Evolutionary conservation across 352 stramenopile genomes (phyloP).

Genomic region (Pythium coloratum): DNA sequence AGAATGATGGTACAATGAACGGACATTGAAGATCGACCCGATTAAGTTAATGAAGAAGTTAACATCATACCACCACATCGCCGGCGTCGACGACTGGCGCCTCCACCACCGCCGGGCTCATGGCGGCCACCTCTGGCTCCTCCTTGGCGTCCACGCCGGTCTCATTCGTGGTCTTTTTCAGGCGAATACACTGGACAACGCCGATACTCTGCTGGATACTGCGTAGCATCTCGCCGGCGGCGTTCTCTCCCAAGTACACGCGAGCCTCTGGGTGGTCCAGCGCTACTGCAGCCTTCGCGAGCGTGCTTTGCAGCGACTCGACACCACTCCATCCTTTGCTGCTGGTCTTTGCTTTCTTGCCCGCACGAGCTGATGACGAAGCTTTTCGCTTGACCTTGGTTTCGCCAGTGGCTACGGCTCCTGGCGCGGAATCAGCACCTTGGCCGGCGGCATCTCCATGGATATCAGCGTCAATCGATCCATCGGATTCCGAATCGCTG

Average conservation of each 20-base stretch:
- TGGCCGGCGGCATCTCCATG: background rate
- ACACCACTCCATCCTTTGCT: conserved; percentile 20
- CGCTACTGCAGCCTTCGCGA: conserved; percentile 18
- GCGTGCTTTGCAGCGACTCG: conserved; percentile 26
- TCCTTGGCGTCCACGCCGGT: background rate
- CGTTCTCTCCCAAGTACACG: conserved; percentile 26
- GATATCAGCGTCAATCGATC: conserved; percentile 2
- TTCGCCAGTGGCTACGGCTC: background rate
- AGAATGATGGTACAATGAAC: background rate
- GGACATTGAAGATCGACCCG: background rate
- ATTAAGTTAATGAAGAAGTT: conserved; percentile 27
- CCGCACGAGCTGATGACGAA: background rate
- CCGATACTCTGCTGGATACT: conserved; percentile 35
- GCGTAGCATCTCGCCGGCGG: conserved; percentile 29
- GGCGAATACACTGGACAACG: conserved; percentile 31
- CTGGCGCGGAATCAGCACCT: background rate
- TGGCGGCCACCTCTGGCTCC: background rate
- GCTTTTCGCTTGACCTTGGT: conserved; percentile 21
- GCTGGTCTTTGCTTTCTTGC: conserved; percentile 17
- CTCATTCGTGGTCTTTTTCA: conserved; percentile 24
- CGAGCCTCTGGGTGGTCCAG: conserved; percentile 26
- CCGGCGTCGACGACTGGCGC: background rate
- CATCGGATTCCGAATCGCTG: conserved; percentile 17
- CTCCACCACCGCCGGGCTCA: background rate
- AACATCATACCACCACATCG: conserved; percentile 18